Conservation (phyloP, 768 basidiomycete species). For the Suillus clintonianus region DNA sequence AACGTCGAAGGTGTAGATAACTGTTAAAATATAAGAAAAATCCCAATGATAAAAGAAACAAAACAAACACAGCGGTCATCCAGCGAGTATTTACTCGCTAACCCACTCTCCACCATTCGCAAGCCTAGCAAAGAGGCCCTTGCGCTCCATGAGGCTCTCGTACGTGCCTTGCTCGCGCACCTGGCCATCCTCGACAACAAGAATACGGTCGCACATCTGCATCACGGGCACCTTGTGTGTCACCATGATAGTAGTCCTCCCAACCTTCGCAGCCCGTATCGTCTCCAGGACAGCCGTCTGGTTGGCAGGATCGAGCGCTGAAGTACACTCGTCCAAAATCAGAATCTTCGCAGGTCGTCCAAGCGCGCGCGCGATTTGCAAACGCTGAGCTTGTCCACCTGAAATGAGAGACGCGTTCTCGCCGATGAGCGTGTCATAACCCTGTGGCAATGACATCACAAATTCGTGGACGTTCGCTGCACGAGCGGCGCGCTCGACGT, state of each 20-base stretch:
- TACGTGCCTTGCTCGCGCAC: conserved; percentile 81
- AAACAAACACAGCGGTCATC: neutral
- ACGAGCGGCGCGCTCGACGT: conserved; percentile 70
- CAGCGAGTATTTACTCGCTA: conserved; percentile 19
- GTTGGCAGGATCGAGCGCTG: conserved; percentile 84
- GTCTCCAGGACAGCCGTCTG: conserved; percentile 82
- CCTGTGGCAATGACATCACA: conserved; percentile 73
- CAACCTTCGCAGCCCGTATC: conserved; percentile 61
- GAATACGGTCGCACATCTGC: conserved; percentile 87
- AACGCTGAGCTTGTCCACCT: conserved; percentile 92
- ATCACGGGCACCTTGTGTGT: conserved; percentile 92
- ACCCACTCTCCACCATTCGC: conserved; percentile 79
- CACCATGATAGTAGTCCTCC: conserved; percentile 85
- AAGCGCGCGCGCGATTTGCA: conserved; percentile 92
- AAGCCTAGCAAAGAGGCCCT: conserved; percentile 75
- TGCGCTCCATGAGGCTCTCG: conserved; percentile 63
- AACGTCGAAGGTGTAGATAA: conserved; percentile 7
- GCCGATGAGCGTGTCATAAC: conserved; percentile 86
- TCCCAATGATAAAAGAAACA: neutral
- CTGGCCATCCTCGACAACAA: conserved; percentile 77
- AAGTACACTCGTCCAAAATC: conserved; percentile 95
- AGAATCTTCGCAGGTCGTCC: conserved; percentile 71
- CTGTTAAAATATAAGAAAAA: conserved; percentile 1
- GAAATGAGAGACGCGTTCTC: conserved; percentile 92
- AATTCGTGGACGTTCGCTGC: conserved; percentile 88